Percentiles rank a stretch among this genome's conserved stretches.
These are phyloP conservation scores for Cryptosporidium parvum DNA, from an alignment of 169 alveolate genomes.

Conservation along the genomic window DNA sequence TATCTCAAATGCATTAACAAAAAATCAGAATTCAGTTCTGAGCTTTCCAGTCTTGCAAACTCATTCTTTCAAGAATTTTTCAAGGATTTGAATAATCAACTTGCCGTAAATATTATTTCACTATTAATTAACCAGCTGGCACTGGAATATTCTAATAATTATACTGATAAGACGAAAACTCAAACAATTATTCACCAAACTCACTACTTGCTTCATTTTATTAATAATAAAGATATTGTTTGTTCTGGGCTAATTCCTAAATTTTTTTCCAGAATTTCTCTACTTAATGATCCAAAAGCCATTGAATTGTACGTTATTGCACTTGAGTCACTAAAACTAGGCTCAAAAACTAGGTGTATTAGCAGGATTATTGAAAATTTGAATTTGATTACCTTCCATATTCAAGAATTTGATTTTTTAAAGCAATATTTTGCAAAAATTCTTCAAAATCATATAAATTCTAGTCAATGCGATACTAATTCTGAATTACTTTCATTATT, in stretches of 20 bases:
- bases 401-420: conserved; percentile 37
- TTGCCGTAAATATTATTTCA: conserved; percentile 14
- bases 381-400: conserved; percentile 21
- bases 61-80: conserved; percentile 59
- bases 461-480: not conserved
- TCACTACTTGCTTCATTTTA: conserved; percentile 33
- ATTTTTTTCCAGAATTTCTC: conserved; percentile 32
- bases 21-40: not conserved
- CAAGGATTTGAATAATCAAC: conserved; percentile 32
- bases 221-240: conserved; percentile 17
- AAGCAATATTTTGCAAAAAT: conserved; percentile 28
- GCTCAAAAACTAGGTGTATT: conserved; percentile 28
- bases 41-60: conserved; percentile 40
- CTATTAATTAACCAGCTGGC: conserved; percentile 31
- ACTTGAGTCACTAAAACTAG: conserved; percentile 27
- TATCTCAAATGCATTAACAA: conserved; percentile 35
- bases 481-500: not conserved
- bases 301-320: conserved; percentile 32
- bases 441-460: not conserved
- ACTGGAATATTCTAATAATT: conserved; percentile 3
- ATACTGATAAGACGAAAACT: not conserved
- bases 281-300: conserved; percentile 2
- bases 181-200: conserved; percentile 31
- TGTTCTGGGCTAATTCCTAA: conserved; percentile 25
- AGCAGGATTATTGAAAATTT: conserved; percentile 18